A percentile compares a stretch with the other conserved stretches of the same genome.
phyloP scores from a whole-genome alignment of 345 rosid genomes.

The Camelina laxa region DNA sequence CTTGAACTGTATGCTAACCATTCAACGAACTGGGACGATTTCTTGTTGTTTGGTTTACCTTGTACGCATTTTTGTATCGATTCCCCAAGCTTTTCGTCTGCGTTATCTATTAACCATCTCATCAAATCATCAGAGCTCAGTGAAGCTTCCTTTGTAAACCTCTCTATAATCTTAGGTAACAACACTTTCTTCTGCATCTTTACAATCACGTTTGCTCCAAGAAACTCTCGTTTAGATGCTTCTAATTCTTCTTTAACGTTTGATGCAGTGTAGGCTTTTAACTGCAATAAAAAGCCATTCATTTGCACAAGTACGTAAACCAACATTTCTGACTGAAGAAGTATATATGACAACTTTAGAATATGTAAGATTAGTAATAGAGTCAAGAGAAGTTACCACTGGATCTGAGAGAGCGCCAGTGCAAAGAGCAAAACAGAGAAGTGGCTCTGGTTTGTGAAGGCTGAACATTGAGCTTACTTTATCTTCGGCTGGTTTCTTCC shows the following conservation, averaged over 20 bases:
- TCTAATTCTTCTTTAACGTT: slow-evolving; percentile 68
- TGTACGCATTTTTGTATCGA: slow-evolving; percentile 62
- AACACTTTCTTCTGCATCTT: slow-evolving; percentile 70
- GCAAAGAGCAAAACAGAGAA: slow-evolving; percentile 83
- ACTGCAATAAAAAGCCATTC: slow-evolving; percentile 46
- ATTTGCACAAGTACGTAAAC: not conserved
- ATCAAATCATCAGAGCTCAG: slow-evolving; percentile 61
- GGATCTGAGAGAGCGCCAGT: slow-evolving; percentile 89
- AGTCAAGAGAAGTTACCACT: slow-evolving; percentile 53
- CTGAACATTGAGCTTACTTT: slow-evolving; percentile 61
- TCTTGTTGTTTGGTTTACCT: slow-evolving; percentile 53
- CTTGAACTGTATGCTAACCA: slow-evolving; percentile 82
- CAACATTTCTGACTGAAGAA: not conserved
- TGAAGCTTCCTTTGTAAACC: slow-evolving; percentile 72
- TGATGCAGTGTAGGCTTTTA: slow-evolving; percentile 71
- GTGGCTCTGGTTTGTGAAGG: slow-evolving; percentile 59
- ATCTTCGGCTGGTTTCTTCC: slow-evolving; percentile 78
- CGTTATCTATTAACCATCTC: slow-evolving; percentile 61
- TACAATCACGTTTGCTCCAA: slow-evolving; percentile 59
- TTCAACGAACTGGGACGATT: slow-evolving; percentile 59
- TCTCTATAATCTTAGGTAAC: slow-evolving; percentile 70
- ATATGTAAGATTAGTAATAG: not conserved
- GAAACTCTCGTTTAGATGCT: slow-evolving; percentile 71
- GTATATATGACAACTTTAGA: not conserved
- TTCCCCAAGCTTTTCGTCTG: slow-evolving; percentile 65